phyloP scores from a whole-genome alignment of 345 rosid species.

The Sonneratia caseolaris region DNA sequence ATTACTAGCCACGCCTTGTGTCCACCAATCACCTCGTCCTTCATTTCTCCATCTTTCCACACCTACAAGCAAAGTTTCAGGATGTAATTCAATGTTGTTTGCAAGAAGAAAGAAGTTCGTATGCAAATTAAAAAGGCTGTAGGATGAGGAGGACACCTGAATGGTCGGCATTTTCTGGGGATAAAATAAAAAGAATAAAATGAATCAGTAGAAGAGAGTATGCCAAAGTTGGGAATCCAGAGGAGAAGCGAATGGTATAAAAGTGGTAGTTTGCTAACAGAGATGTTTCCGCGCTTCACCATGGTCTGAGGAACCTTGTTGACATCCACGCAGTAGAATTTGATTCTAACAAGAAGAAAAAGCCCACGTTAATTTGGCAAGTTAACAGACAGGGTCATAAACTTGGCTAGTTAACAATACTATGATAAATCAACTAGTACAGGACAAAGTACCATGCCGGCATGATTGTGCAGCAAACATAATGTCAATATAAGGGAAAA shows the following conservation, averaged over 20 bases:
- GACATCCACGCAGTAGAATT: slow-evolving; percentile 79
- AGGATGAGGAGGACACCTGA: slow-evolving; percentile 35
- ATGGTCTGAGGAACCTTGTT: slow-evolving; percentile 34
- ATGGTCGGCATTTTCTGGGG: slow-evolving; percentile 89
- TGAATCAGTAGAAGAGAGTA: not conserved
- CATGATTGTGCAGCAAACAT: not conserved
- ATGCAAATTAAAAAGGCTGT: not conserved
- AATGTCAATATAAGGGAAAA: not conserved
- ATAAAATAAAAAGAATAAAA: not conserved
- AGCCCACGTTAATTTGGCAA: not conserved
- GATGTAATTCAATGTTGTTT: not conserved
- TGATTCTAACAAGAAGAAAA: slow-evolving; percentile 27
- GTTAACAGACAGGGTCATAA: not conserved
- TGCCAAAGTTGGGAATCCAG: not conserved
- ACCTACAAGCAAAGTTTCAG: slow-evolving; percentile 7
- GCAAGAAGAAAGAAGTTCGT: not conserved
- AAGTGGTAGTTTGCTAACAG: slow-evolving; percentile 26
- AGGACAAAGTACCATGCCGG: not conserved
- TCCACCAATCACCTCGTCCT: slow-evolving; percentile 89
- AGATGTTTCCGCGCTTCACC: slow-evolving; percentile 82
- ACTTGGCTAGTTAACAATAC: not conserved
- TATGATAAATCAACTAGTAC: not conserved
- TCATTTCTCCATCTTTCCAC: slow-evolving; percentile 70
- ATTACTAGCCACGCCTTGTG: slow-evolving; percentile 92
- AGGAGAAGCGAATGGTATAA: not conserved